phyloP scores from a whole-genome alignment of 768 basidiomycete species.

The Serendipita sp. region DNA sequence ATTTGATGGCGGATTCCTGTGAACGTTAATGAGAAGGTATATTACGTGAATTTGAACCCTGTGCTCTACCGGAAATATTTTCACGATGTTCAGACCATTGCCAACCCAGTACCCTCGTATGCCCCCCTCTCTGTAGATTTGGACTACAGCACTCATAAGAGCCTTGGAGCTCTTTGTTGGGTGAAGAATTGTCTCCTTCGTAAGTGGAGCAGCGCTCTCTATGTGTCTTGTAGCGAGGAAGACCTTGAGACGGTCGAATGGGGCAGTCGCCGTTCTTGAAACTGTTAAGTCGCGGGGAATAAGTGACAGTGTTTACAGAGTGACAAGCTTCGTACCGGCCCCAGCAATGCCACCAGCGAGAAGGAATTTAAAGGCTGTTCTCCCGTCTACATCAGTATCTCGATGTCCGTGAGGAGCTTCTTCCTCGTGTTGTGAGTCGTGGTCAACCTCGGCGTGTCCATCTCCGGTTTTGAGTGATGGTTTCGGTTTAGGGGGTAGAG shows the following conservation, averaged over 20 bases:
- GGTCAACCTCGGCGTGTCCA: slow-evolving; percentile 22
- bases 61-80: slow-evolving; percentile 61
- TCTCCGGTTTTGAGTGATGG: slow-evolving; percentile 16
- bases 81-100: slow-evolving; percentile 75
- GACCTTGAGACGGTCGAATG: slow-evolving; percentile 91
- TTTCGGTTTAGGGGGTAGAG: slow-evolving; percentile 20
- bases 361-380: slow-evolving; percentile 74
- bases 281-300: slow-evolving; percentile 31
- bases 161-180: slow-evolving; percentile 41
- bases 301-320: slow-evolving; percentile 9
- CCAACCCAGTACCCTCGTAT: slow-evolving; percentile 95
- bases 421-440: slow-evolving; percentile 22
- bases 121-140: slow-evolving; percentile 82
- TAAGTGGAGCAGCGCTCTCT: slow-evolving; percentile 43
- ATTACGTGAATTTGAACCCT: not conserved
- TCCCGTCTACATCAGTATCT: slow-evolving; percentile 45
- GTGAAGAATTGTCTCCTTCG: slow-evolving; percentile 22
- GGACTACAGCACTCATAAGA: slow-evolving; percentile 53
- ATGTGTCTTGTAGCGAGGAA: slow-evolving; percentile 85
- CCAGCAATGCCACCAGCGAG: slow-evolving; percentile 91
- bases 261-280: slow-evolving; percentile 90
- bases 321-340: slow-evolving; percentile 42
- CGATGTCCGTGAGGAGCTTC: slow-evolving; percentile 40
- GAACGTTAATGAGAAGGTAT: not conserved
- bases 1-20: slow-evolving; percentile 94